These are phyloP conservation scores for Fragilaria crotonensis DNA, from an alignment of 108 stramenopile genomes.

Conservation along the genomic window DNA sequence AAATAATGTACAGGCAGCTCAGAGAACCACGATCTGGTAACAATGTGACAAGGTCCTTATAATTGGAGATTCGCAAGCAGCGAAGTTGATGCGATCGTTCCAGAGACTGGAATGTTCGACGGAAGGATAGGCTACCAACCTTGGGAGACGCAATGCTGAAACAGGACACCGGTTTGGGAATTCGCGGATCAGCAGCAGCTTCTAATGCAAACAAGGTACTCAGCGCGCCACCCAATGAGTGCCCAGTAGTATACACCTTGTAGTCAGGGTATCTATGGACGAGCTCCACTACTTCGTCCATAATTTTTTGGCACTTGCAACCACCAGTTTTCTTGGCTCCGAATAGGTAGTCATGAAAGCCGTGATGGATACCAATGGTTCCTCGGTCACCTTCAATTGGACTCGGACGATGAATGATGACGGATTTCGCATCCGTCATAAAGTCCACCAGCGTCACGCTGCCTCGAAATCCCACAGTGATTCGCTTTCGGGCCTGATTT, in stretches of 20 bases:
- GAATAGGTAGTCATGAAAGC: conserved; percentile 34
- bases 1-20: conserved; percentile 4
- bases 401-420: conserved; percentile 28
- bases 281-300: conserved; percentile 24
- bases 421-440: conserved; percentile 47
- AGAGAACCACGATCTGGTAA: conserved; percentile 43
- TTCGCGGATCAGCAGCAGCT: conserved; percentile 9
- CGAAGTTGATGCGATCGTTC: conserved; percentile 54
- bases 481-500: conserved; percentile 32
- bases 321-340: background rate
- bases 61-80: conserved; percentile 64
- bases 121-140: conserved; percentile 56
- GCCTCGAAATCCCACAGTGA: conserved; percentile 61
- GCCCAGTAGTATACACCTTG: conserved; percentile 64
- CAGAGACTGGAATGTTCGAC: conserved; percentile 41
- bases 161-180: conserved; percentile 44
- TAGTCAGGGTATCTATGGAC: conserved; percentile 32
- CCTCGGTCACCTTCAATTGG: conserved; percentile 18
- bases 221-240: conserved; percentile 59
- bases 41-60: conserved; percentile 65
- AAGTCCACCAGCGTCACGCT: conserved; percentile 50
- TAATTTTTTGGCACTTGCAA: conserved; percentile 28
- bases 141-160: conserved; percentile 52
- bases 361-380: conserved; percentile 44
- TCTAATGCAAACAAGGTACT: conserved; percentile 57